Percentiles rank a stretch among this genome's conserved stretches.
Evolutionary conservation across 108 stramenopile genomes (phyloP).

Genomic region (Stephanodiscus minutulus): DNA sequence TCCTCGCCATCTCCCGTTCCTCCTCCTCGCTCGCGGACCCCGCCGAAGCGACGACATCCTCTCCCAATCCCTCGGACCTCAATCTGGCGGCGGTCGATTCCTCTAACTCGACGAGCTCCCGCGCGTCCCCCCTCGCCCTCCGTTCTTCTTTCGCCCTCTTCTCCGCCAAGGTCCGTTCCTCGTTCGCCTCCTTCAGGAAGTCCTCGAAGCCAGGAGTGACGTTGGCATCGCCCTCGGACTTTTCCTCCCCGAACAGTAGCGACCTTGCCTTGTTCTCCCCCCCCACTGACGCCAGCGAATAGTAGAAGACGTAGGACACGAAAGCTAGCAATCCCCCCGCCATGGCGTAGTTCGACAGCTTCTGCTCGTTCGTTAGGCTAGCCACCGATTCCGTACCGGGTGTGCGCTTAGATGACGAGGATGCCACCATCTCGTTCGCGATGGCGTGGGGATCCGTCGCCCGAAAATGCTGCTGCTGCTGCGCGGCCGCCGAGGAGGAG

Average conservation of each 20-base stretch:
- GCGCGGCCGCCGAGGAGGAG: background rate
- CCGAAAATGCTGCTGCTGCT: constrained; percentile 1
- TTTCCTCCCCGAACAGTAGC: constrained; percentile 12
- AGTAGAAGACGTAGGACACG: constrained; percentile 51
- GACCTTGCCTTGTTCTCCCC: constrained; percentile 35
- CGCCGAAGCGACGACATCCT: constrained; percentile 19
- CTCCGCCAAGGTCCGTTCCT: constrained; percentile 28
- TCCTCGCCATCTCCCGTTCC: constrained; percentile 40
- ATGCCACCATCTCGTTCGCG: constrained; percentile 41
- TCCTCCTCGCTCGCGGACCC: constrained; percentile 30
- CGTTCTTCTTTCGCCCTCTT: constrained; percentile 15
- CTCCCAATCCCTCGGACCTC: constrained; percentile 20
- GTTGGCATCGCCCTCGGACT: constrained; percentile 1
- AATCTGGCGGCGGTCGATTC: constrained; percentile 23
- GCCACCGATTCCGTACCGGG: constrained; percentile 45
- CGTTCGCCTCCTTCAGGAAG: constrained; percentile 47
- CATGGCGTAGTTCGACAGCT: constrained; percentile 50
- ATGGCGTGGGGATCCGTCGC: constrained; percentile 44
- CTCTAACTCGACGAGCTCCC: constrained; percentile 45
- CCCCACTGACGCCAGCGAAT: constrained; percentile 49
- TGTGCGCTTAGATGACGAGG: constrained; percentile 4
- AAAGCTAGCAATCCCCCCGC: constrained; percentile 48
- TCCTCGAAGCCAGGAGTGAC: constrained; percentile 38
- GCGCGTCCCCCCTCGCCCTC: constrained; percentile 32
- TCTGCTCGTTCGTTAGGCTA: constrained; percentile 36